phyloP scores from a whole-genome alignment of 192 early-diverging fungal species.

The Coemansia sp. region DNA sequence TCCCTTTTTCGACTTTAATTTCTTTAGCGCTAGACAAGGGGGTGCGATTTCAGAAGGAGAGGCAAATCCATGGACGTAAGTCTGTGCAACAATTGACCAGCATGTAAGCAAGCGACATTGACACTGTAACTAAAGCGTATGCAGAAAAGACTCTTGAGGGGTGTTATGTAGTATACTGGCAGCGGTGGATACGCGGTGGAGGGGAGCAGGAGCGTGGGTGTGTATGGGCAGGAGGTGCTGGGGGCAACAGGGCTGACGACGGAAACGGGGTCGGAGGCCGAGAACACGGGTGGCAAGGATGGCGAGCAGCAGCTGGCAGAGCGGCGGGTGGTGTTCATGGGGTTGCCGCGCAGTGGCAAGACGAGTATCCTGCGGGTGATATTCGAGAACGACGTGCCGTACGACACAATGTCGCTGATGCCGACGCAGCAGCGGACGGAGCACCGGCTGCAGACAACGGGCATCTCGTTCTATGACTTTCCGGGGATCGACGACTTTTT shows the following conservation, averaged over 20 bases:
- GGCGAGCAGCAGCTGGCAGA: constrained; percentile 16
- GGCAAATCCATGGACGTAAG: too few relatives aligned
- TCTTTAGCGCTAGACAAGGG: too few relatives aligned
- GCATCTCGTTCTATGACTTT: constrained; percentile 74
- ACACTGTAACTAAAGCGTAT: too few relatives aligned
- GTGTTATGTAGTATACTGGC: constrained; percentile 11
- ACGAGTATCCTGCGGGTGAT: constrained; percentile 40
- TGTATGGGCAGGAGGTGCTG: constrained; percentile 11
- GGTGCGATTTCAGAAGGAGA: too few relatives aligned
- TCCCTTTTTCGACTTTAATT: too few relatives aligned
- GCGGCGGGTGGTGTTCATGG: constrained; percentile 44
- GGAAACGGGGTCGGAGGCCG: constrained; percentile 15
- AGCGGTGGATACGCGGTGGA: neutral
- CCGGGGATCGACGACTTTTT: constrained; percentile 83
- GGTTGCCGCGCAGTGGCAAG: constrained; percentile 45
- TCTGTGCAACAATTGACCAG: too few relatives aligned
- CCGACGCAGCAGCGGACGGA: constrained; percentile 24
- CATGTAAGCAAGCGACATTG: too few relatives aligned
- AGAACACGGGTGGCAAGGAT: constrained; percentile 4
- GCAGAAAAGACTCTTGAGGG: too few relatives aligned
- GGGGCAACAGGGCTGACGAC: constrained; percentile 15
- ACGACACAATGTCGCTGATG: constrained; percentile 30
- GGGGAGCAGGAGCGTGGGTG: constrained; percentile 3
- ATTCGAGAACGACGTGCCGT: constrained; percentile 22
- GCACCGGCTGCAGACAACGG: constrained; percentile 31